Conservation (phyloP, 768 basidiomycete species). For the Cystofilobasidium macerans region DNA sequence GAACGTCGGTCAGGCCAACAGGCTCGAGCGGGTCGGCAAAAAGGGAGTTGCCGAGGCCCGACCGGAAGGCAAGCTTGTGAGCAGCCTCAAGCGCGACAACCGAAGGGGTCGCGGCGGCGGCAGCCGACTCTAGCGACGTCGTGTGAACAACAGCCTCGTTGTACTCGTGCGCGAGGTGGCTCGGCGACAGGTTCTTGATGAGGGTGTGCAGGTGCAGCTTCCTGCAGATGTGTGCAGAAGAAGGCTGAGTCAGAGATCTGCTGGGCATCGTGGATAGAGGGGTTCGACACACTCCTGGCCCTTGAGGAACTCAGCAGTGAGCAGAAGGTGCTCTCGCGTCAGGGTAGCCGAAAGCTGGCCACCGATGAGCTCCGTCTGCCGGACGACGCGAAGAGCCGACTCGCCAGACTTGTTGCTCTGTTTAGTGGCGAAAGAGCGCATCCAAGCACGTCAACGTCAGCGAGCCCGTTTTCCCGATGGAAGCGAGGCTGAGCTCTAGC, state of each 20-base stretch:
- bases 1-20: conserved; percentile 55
- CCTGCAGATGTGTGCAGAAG: conserved; percentile 16
- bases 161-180: conserved; percentile 47
- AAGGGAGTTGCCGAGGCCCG: conserved; percentile 80
- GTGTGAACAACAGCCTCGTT: conserved; percentile 46
- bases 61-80: conserved; percentile 83
- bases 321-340: conserved; percentile 75
- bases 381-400: conserved; percentile 77
- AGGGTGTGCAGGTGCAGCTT: conserved; percentile 83
- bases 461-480: neutral
- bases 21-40: conserved; percentile 62
- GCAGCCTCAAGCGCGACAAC: conserved; percentile 72
- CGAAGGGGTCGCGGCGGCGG: conserved; percentile 52
- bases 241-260: conserved; percentile 1
- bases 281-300: conserved; percentile 76
- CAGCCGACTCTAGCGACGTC: conserved; percentile 57
- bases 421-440: too few relatives aligned
- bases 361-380: conserved; percentile 87
- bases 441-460: too few relatives aligned
- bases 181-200: conserved; percentile 68
- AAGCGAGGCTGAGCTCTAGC: neutral
- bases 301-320: conserved; percentile 88
- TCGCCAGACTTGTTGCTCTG: conserved; percentile 78
- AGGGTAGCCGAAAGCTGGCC: conserved; percentile 77
- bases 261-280: too few relatives aligned